Evolutionary conservation across 352 stramenopile genomes (phyloP).

Genomic region (Phytophthora macrochlamydospora): DNA sequence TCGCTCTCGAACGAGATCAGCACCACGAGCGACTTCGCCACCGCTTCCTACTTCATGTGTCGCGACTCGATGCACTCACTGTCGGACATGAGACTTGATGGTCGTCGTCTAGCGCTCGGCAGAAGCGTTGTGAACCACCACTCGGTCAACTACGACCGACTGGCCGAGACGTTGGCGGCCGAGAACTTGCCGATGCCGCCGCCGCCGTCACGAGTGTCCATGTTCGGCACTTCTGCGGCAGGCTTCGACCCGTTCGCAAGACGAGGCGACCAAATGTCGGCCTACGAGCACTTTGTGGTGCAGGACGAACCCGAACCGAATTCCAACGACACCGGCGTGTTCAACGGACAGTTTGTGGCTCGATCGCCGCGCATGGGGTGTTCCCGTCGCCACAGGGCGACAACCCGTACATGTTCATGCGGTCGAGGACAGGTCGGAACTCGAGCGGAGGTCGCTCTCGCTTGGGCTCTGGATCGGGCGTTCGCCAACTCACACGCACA

Average conservation of each 20-base stretch:
- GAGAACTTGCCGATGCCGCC: conserved; percentile 54
- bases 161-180: conserved; percentile 40
- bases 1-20: conserved; percentile 53
- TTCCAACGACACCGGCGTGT: conserved; percentile 42
- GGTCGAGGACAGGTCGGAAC: conserved; percentile 20
- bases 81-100: conserved; percentile 48
- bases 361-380: conserved; percentile 33
- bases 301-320: conserved; percentile 36
- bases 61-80: conserved; percentile 38
- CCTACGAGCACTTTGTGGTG: conserved; percentile 71
- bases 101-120: conserved; percentile 43
- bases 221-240: conserved; percentile 63
- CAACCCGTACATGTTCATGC: conserved; percentile 22
- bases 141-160: conserved; percentile 59
- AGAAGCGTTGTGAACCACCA: conserved; percentile 70
- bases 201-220: conserved; percentile 65
- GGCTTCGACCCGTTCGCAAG: conserved; percentile 58
- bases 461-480: conserved; percentile 8
- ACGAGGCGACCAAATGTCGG: conserved; percentile 43
- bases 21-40: conserved; percentile 48
- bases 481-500: conserved; percentile 15
- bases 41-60: conserved; percentile 61
- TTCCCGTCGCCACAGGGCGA: conserved; percentile 19
- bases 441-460: conserved; percentile 11
- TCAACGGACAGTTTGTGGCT: conserved; percentile 49